These are phyloP conservation scores for Arabidopsis arenosa DNA, from an alignment of 345 rosid genomes.

Conservation along the genomic window DNA sequence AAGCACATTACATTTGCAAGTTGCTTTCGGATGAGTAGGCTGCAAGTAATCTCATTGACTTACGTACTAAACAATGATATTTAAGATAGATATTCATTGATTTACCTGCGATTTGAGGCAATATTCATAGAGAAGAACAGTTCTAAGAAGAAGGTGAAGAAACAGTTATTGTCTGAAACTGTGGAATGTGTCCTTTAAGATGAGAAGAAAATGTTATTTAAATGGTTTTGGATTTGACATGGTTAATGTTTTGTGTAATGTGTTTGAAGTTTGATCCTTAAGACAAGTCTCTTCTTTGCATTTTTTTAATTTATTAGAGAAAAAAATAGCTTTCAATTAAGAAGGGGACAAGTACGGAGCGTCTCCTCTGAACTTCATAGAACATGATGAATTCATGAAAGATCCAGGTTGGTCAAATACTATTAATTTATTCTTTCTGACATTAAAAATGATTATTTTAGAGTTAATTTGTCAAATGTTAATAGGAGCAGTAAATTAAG, in stretches of 20 bases:
- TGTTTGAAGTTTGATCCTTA: background rate
- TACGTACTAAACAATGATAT: constrained; percentile 29
- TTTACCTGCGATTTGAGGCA: constrained; percentile 39
- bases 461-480: too few species aligned
- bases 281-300: constrained; percentile 21
- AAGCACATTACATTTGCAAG: constrained; percentile 39
- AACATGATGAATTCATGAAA: constrained; percentile 2
- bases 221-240: constrained; percentile 18
- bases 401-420: constrained; percentile 28
- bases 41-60: constrained; percentile 46
- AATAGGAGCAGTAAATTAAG: too few species aligned
- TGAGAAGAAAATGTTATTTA: background rate
- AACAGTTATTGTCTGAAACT: constrained; percentile 29
- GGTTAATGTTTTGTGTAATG: constrained; percentile 3
- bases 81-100: constrained; percentile 4
- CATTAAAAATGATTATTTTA: too few species aligned
- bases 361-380: constrained; percentile 30
- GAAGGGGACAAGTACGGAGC: constrained; percentile 28
- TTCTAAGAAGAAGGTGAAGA: constrained; percentile 32
- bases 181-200: constrained; percentile 35
- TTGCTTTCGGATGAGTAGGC: constrained; percentile 39
- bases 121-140: constrained; percentile 35
- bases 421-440: background rate
- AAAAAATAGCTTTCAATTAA: background rate
- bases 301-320: background rate